Evolutionary conservation across 441 rosid genomes (phyloP).

Genomic region (Metrosideros polymorpha): DNA sequence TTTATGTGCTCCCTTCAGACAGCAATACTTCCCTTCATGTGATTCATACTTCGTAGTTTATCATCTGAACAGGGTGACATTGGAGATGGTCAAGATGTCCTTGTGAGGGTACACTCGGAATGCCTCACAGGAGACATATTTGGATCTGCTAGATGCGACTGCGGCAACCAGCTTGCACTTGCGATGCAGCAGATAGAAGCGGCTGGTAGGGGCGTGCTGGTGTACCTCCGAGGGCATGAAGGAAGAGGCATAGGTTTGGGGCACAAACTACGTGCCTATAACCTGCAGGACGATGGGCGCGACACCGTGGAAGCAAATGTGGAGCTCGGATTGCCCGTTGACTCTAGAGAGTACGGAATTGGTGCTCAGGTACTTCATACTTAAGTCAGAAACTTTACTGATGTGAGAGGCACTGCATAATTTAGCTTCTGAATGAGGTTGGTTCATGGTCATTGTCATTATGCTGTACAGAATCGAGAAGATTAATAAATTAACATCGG

Average conservation of each 20-base stretch:
- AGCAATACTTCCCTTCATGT: neutral
- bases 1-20: neutral
- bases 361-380: conserved; percentile 73
- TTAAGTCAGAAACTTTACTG: neutral
- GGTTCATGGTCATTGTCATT: neutral
- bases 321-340: conserved; percentile 77
- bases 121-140: conserved; percentile 93
- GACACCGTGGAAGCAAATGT: conserved; percentile 88
- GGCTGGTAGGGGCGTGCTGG: conserved; percentile 67
- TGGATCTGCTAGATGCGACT: conserved; percentile 81
- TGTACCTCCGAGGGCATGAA: conserved; percentile 89
- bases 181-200: conserved; percentile 87
- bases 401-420: neutral
- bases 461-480: no score
- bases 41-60: neutral
- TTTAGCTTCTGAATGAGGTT: neutral
- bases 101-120: conserved; percentile 84
- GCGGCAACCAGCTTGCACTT: conserved; percentile 77
- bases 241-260: conserved; percentile 93
- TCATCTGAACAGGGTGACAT: conserved; percentile 56
- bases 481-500: neutral
- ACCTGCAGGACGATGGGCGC: conserved; percentile 85
- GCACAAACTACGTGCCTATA: conserved; percentile 87
- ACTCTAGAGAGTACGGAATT: conserved; percentile 86
- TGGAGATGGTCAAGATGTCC: conserved; percentile 79